Conservation (phyloP, 768 basidiomycete species). For the Hygrocybe punicea region DNA sequence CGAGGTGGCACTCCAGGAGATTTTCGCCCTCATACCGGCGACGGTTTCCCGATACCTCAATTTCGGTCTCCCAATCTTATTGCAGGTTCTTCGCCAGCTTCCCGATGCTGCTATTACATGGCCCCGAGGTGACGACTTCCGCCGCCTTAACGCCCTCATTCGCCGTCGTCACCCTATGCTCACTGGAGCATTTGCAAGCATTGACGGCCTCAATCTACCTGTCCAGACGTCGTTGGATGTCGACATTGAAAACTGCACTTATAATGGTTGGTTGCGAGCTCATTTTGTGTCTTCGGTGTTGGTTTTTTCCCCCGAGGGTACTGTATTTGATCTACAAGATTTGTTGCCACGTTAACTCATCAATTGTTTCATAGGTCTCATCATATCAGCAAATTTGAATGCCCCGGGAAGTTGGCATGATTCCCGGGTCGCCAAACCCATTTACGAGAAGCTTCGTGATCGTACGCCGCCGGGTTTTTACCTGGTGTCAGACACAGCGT, state of each 20-base stretch:
- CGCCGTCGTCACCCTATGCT: slow-evolving; percentile 31
- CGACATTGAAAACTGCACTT: slow-evolving; percentile 29
- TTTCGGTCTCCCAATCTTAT: slow-evolving; percentile 34
- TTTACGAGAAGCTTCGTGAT: slow-evolving; percentile 20
- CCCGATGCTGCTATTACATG: slow-evolving; percentile 30
- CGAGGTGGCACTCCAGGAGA: slow-evolving; percentile 40
- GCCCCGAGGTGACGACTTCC: slow-evolving; percentile 30
- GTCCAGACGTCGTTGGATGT: slow-evolving; percentile 34
- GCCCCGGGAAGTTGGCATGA: slow-evolving; percentile 45
- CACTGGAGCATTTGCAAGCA: slow-evolving; percentile 38
- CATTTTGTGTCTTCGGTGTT: slow-evolving; percentile 39
- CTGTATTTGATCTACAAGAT: background rate
- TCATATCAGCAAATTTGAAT: slow-evolving; percentile 36
- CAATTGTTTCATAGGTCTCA: slow-evolving; percentile 24
- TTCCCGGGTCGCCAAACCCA: slow-evolving; percentile 40
- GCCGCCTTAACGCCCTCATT: slow-evolving; percentile 25
- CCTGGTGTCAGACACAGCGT: slow-evolving; percentile 40
- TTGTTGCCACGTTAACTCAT: background rate
- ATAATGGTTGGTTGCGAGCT: slow-evolving; percentile 40
- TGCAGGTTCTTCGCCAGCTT: slow-evolving; percentile 25
- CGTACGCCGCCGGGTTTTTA: slow-evolving; percentile 34
- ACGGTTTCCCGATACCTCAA: slow-evolving; percentile 35
- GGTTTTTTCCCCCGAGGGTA: slow-evolving; percentile 26
- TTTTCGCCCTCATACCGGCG: slow-evolving; percentile 43
- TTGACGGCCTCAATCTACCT: slow-evolving; percentile 39